A percentile compares a stretch with the other conserved stretches of the same genome.
These are phyloP conservation scores for Mixia osmundae DNA, from an alignment of 1,284 basidiomycete species.

Conservation along the genomic window DNA sequence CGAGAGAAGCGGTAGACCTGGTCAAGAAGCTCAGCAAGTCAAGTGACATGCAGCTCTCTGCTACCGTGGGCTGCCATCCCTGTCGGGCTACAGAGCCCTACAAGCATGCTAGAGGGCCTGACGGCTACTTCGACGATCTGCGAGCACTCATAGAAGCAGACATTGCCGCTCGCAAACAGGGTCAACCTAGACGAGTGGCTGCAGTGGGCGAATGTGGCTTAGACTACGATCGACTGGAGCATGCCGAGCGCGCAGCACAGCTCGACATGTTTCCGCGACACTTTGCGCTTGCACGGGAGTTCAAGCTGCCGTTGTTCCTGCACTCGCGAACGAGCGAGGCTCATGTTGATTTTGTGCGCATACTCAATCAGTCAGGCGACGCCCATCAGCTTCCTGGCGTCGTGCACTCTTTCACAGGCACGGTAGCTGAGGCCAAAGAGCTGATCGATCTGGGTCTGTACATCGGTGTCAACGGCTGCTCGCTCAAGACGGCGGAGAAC, in stretches of 20 bases:
- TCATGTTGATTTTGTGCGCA: conserved; percentile 43
- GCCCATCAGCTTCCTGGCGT: conserved; percentile 36
- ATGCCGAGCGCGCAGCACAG: conserved; percentile 27
- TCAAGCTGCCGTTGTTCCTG: conserved; percentile 55
- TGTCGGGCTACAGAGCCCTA: conserved; percentile 60
- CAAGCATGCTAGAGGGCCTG: conserved; percentile 33
- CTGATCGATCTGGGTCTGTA: conserved; percentile 28
- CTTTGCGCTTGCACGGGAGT: conserved; percentile 42
- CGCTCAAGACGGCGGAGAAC: conserved; percentile 53
- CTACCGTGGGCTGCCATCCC: conserved; percentile 66
- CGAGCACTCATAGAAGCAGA: too few relatives aligned
- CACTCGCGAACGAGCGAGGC: conserved; percentile 44
- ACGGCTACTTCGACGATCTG: conserved; percentile 39
- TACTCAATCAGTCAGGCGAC: conserved; percentile 25
- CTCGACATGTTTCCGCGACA: conserved; percentile 40
- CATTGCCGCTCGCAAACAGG: conserved; percentile 32
- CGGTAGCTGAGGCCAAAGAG: conserved; percentile 39
- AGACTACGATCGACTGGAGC: conserved; percentile 63
- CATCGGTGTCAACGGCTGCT: conserved; percentile 40
- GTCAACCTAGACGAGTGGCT: conserved; percentile 40
- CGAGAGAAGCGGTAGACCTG: conserved; percentile 35
- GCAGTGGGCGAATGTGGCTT: conserved; percentile 71
- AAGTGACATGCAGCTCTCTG: conserved; percentile 28
- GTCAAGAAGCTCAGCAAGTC: conserved; percentile 34
- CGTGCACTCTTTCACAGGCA: conserved; percentile 70